phyloP scores from a whole-genome alignment of 352 stramenopile genomes.

The Lagenidium sp. region DNA sequence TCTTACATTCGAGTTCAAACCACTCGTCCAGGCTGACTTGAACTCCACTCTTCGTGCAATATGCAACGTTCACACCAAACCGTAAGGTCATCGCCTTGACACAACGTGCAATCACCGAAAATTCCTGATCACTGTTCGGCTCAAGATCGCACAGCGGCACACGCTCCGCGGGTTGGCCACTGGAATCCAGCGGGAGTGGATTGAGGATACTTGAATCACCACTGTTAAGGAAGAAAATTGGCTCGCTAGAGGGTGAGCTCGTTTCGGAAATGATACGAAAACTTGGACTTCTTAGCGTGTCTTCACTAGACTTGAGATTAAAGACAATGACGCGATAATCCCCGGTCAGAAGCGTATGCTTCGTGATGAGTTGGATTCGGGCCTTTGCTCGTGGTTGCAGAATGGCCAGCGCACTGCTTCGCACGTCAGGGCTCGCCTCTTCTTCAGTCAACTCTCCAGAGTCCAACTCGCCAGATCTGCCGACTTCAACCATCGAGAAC shows the following conservation, averaged over 20 bases:
- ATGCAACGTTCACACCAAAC: slow-evolving; percentile 42
- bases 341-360: slow-evolving; percentile 43
- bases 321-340: slow-evolving; percentile 65
- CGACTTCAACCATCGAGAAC: slow-evolving; percentile 43
- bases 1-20: slow-evolving; percentile 48
- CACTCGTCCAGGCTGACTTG: slow-evolving; percentile 53
- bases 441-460: slow-evolving; percentile 23
- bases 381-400: slow-evolving; percentile 63
- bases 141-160: slow-evolving; percentile 28
- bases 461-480: slow-evolving; percentile 13
- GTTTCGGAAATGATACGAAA: slow-evolving; percentile 49
- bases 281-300: slow-evolving; percentile 46
- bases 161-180: slow-evolving; percentile 40
- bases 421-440: slow-evolving; percentile 22
- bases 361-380: slow-evolving; percentile 37
- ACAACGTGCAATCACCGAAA: slow-evolving; percentile 56
- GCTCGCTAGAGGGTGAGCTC: slow-evolving; percentile 23
- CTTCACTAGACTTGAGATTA: slow-evolving; percentile 47
- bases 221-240: slow-evolving; percentile 54
- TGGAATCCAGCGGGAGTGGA: slow-evolving; percentile 33
- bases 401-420: slow-evolving; percentile 48
- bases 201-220: slow-evolving; percentile 18
- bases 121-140: slow-evolving; percentile 25
- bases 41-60: slow-evolving; percentile 58
- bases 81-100: slow-evolving; percentile 25